Percentiles rank a stretch among this genome's conserved stretches.
Evolutionary conservation across 352 stramenopile species (phyloP).

Genomic region (Globisporangium polare): DNA sequence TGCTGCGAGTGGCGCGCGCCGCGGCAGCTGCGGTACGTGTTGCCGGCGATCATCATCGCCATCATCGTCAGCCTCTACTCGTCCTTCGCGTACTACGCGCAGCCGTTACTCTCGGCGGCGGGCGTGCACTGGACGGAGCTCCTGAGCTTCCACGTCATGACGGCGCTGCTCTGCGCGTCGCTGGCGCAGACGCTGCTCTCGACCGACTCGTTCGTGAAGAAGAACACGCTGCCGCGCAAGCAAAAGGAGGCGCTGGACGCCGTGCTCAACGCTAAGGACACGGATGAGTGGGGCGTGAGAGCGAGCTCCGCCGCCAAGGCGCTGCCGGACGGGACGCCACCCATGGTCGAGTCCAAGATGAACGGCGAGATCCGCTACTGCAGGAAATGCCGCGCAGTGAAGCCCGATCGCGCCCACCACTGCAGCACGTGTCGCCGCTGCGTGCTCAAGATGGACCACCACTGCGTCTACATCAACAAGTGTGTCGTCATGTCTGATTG

Average conservation of each 20-base stretch:
- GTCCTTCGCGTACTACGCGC: slow-evolving; percentile 53
- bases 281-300: background rate
- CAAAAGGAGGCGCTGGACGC: slow-evolving; percentile 8
- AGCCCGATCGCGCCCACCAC: slow-evolving; percentile 80
- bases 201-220: slow-evolving; percentile 47
- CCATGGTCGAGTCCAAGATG: slow-evolving; percentile 61
- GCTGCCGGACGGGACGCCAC: background rate
- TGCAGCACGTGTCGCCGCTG: slow-evolving; percentile 75
- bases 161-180: slow-evolving; percentile 51
- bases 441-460: slow-evolving; percentile 88
- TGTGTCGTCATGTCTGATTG: slow-evolving; percentile 20
- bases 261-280: background rate
- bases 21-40: slow-evolving; percentile 48
- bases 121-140: slow-evolving; percentile 34
- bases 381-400: slow-evolving; percentile 70
- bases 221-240: slow-evolving; percentile 23
- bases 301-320: background rate
- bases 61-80: slow-evolving; percentile 66
- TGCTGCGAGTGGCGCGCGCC: slow-evolving; percentile 64
- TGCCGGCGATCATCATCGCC: slow-evolving; percentile 36
- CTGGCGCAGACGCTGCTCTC: slow-evolving; percentile 55
- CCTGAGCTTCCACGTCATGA: slow-evolving; percentile 49
- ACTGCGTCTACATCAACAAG: slow-evolving; percentile 90
- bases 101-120: slow-evolving; percentile 33
- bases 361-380: slow-evolving; percentile 65